Evolutionary conservation across 352 stramenopile species (phyloP).

Genomic region (Globisporangium heterothallicum): DNA sequence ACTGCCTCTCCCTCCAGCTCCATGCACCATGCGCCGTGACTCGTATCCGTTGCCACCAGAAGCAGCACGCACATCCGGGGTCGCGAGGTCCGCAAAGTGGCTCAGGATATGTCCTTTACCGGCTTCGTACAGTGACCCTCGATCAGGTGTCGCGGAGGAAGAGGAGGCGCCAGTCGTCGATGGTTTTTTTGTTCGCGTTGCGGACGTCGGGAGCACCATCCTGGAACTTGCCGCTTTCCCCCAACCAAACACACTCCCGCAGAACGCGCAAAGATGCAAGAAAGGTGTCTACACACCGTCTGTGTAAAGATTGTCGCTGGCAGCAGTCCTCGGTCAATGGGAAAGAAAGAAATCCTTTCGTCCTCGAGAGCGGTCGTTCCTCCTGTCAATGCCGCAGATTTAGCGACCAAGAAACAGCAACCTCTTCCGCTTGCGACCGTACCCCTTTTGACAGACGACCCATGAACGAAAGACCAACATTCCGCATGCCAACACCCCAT

Average conservation of each 20-base stretch:
- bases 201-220: constrained; percentile 15
- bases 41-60: not conserved
- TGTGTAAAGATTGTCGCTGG: too few relatives aligned
- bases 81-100: constrained; percentile 54
- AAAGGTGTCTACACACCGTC: too few relatives aligned
- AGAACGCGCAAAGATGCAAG: too few relatives aligned
- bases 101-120: constrained; percentile 52
- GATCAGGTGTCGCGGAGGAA: constrained; percentile 12
- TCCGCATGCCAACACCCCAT: not conserved
- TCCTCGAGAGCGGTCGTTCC: constrained; percentile 1
- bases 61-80: constrained; percentile 17
- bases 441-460: too few relatives aligned
- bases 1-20: not conserved
- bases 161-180: not conserved
- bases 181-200: constrained; percentile 6
- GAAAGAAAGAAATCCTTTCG: too few relatives aligned
- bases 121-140: constrained; percentile 31
- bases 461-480: not conserved
- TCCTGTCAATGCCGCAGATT: too few relatives aligned
- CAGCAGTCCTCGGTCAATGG: too few relatives aligned
- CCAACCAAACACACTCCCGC: not conserved
- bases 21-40: not conserved
- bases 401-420: too few relatives aligned
- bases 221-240: not conserved
- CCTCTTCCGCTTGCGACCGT: too few relatives aligned